A percentile compares a stretch with the other conserved stretches of the same genome.
Conservation (phyloP, 2,329 filamentous ascomycete genomes). For the Aspergillus pseudonomiae region DNA sequence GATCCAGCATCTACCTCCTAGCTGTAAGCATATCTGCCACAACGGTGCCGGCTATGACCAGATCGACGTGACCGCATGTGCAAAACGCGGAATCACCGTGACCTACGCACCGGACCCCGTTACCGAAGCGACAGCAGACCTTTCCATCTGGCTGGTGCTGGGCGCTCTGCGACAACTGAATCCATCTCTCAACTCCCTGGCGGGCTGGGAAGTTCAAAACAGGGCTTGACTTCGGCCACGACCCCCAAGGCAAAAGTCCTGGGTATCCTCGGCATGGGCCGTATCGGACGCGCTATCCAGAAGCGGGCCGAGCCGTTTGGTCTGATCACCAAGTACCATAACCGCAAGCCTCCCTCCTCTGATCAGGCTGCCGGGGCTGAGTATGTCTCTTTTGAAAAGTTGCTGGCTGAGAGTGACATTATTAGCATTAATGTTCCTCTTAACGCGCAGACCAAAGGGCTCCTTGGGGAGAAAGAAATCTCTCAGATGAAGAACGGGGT, state of each 20-base stretch:
- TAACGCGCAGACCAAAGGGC: conserved; percentile 41
- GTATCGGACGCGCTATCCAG: neutral
- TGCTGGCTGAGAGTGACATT: conserved; percentile 46
- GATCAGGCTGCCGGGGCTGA: conserved; percentile 41
- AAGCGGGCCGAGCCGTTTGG: neutral
- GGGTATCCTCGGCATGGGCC: neutral
- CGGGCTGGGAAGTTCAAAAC: neutral
- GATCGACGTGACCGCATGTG: conserved; percentile 51
- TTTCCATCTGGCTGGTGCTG: conserved; percentile 54
- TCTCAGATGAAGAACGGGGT: conserved; percentile 49
- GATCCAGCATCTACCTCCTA: conserved; percentile 43
- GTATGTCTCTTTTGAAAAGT: conserved; percentile 44
- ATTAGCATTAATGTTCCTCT: conserved; percentile 55
- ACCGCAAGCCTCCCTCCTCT: conserved; percentile 39
- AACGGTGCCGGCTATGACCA: conserved; percentile 54
- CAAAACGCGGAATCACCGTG: conserved; percentile 51
- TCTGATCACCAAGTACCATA: conserved; percentile 50
- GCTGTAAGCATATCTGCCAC: conserved; percentile 52
- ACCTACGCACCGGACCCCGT: conserved; percentile 59
- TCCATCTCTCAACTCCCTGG: neutral
- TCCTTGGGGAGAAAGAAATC: conserved; percentile 48
- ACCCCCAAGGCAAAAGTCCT: neutral
- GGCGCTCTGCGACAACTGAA: conserved; percentile 43
- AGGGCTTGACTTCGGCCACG: neutral
- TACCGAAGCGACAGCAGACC: conserved; percentile 56